Base-by-base conservation (phyloP, 1,284 basidiomycete genomes). In the Hypsizygus ulmarius region DNA sequence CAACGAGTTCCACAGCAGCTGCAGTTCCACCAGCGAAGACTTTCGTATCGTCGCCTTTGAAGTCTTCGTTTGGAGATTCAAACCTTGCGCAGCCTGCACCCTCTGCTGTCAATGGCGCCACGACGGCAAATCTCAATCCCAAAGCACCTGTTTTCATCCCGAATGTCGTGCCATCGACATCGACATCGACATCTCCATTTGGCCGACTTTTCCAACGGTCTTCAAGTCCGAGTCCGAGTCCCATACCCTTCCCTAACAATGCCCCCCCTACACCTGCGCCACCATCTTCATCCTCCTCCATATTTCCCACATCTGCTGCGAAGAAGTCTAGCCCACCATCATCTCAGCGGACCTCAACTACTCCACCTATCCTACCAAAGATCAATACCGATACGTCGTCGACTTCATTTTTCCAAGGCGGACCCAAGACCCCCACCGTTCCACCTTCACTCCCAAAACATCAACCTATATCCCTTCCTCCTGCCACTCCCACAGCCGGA, bases 391-490 rank as follows among this genome's bases (percentile, higher is more conserved):
- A 55, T 42, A 56, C 60, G 2, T 56, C 59, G 10, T 39, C 50
- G 21, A 52, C 42, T 16, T 41, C 56, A 36, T 32, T 39, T 14
- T 30, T 55, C 53, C n/a, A 49, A 42, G 43, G 30, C 25, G 35
- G 39, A 16, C 49, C 43, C 41, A 12, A 48, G 45, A 52, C 58
- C 21, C 53, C 61, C 11, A 47, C 28, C 35, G 44, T 55, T 9
- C 70, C 72, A 8, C 73, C 73, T n/a, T 64, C 62, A 5, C 56
- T 70, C 10, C 54, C 60, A 5, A 69, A 59, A 54, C 59, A 58
- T 3, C 64, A 66, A 47, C 71, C 68, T 9, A 69, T 75, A 37
- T 69, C 72, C 15, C 59, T 69, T 18, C 71, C 64, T 14, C 55
- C 61, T 6, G 64, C 71, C 21, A 61, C 73, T 14, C 59, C 66